phyloP scores from a whole-genome alignment of 1,139 yeast genomes.

The Debaryomycetaceae sp. region DNA sequence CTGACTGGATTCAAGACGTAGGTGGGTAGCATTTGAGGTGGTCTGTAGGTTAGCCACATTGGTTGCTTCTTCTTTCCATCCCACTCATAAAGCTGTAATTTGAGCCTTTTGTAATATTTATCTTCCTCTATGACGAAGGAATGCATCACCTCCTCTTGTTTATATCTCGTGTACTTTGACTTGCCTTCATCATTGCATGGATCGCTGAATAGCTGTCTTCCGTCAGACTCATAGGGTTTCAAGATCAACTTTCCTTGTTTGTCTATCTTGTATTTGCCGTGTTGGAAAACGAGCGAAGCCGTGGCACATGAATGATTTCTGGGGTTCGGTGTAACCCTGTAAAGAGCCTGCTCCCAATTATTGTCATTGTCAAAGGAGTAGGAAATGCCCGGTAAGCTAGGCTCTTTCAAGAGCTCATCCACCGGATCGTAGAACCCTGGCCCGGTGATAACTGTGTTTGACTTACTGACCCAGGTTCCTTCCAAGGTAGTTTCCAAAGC shows the following conservation, averaged over 20 bases:
- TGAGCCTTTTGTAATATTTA: constrained; percentile 15
- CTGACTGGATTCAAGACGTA: constrained; percentile 22
- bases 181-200: constrained; percentile 21
- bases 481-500: constrained; percentile 5
- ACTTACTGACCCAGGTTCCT: constrained; percentile 30
- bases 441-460: constrained; percentile 26
- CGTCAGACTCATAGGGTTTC: constrained; percentile 25
- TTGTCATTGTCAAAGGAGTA: constrained; percentile 28
- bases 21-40: constrained; percentile 29
- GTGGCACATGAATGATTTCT: constrained; percentile 24
- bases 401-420: constrained; percentile 26
- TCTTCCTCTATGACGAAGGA: constrained; percentile 20
- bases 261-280: constrained; percentile 20
- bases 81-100: constrained; percentile 22
- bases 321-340: constrained; percentile 22
- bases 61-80: constrained; percentile 30
- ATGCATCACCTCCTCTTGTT: constrained; percentile 18
- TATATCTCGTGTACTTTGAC: constrained; percentile 18
- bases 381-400: constrained; percentile 28
- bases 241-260: constrained; percentile 17
- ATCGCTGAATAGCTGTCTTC: constrained; percentile 27
- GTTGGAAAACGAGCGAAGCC: constrained; percentile 29
- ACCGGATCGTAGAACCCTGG: constrained; percentile 26
- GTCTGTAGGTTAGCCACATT: constrained; percentile 25
- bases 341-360: constrained; percentile 27